Evolutionary conservation across 495 filamentous ascomycete genomes (phyloP), one percentile per base, ranked within the genome.

Genomic region (Aspergillus campestris): DNA sequence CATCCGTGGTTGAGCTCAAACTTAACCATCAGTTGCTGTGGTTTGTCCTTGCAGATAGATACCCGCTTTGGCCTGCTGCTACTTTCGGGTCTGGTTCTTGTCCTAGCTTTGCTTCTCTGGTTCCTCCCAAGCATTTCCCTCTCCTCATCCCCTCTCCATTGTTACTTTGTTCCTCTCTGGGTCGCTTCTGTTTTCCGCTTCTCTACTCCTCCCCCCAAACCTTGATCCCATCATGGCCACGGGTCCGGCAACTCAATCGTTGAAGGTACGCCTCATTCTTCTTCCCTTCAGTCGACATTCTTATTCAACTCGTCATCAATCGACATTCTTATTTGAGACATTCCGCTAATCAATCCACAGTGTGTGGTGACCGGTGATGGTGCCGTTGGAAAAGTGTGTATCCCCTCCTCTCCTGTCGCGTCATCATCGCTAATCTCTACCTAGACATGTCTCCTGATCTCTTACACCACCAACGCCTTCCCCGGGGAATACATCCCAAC

Each of bases 401-500:
- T 34, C 10, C 37, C 38, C 34, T 31, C 37, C 36, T 18, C 9
- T 15, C 37, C 14, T 27, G 8, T 44, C 44, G 34, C 34, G 39
- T 29, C 41, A 10, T 45, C 29, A 42, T 47, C 12, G 34, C 43
- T 48, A 31, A 48, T 39, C 38, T 10, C 11, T 15, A 10, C 33
- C 47, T 24, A 97, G 94, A 98, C 92, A 74, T 98, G 92, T 73
- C 84, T 98, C 45, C 83, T 98, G 53, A 98, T 98, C 61, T 97
- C 92, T 13, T 97, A 97, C 66, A 97, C 92, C 33, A 98, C 92
- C 40, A 98, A 98, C 75, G 92, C 92, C 34, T 98, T 98, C 66
- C 92, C 92, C 11, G 92, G 92, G 53, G 92, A 98, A 74, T 98
- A 98, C 62, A 96, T 98, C 61, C 92, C 92, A 54, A 98, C 92